Percentiles rank a stretch among this genome's conserved stretches.
Conservation (phyloP, 2,329 filamentous ascomycete species). For the Monosporascus sp. region DNA sequence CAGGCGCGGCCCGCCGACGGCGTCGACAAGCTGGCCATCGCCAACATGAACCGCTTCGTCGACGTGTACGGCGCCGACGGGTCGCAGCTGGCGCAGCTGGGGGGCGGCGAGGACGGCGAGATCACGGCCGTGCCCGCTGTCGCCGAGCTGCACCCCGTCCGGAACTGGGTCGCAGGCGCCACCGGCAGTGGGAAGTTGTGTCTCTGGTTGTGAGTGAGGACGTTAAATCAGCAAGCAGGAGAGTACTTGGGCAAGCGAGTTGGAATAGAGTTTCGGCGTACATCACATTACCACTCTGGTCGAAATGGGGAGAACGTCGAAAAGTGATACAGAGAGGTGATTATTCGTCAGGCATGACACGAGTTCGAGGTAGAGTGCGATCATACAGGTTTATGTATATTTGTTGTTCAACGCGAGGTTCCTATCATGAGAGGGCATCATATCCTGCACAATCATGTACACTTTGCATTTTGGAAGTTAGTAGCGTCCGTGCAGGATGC, state of each 20-base stretch:
- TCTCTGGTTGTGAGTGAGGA: slow-evolving; percentile 66
- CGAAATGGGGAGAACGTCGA: too few species aligned
- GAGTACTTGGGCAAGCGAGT: neutral
- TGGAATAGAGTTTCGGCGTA: too few species aligned
- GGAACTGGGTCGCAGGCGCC: slow-evolving; percentile 88
- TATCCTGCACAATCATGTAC: too few species aligned
- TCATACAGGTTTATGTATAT: too few species aligned
- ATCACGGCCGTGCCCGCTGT: slow-evolving; percentile 95
- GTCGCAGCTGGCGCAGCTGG: slow-evolving; percentile 81
- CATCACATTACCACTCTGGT: too few species aligned
- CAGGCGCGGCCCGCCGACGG: slow-evolving; percentile 72
- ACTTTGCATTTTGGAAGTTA: too few species aligned
- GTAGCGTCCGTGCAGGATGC: too few species aligned
- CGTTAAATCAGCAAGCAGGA: neutral
- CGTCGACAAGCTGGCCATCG: slow-evolving; percentile 84
- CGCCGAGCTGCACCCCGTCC: slow-evolving; percentile 79
- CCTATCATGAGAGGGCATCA: too few species aligned
- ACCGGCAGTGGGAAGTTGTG: slow-evolving; percentile 90
- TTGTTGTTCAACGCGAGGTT: too few species aligned
- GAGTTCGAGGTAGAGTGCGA: too few species aligned
- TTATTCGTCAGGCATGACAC: too few species aligned
- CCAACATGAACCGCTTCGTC: slow-evolving; percentile 96
- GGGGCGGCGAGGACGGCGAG: slow-evolving; percentile 58
- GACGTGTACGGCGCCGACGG: slow-evolving; percentile 82
- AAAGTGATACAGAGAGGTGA: too few species aligned